phyloP scores from a whole-genome alignment of 495 filamentous ascomycete species.

The Ascodesmis nigricans region DNA sequence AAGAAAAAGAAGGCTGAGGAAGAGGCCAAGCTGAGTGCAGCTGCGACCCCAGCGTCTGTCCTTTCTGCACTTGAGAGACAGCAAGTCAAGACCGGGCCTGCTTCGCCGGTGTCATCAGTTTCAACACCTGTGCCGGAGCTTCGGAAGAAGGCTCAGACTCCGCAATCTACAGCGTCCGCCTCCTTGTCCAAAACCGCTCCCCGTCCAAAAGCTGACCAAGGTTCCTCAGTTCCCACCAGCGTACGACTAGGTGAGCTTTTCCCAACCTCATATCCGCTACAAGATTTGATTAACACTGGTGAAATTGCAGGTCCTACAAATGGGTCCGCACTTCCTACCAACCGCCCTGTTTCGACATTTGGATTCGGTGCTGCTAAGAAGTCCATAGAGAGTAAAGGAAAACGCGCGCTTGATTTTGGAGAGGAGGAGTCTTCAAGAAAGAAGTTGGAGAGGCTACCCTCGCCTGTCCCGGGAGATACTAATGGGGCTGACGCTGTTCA shows the following conservation, averaged over 20 bases:
- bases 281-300: slow-evolving; percentile 5
- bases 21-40: slow-evolving; percentile 52
- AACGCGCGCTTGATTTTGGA: slow-evolving; percentile 58
- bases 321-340: slow-evolving; percentile 33
- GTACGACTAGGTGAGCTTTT: slow-evolving; percentile 26
- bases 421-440: slow-evolving; percentile 71
- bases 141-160: slow-evolving; percentile 40
- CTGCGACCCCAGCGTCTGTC: slow-evolving; percentile 35
- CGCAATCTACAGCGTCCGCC: slow-evolving; percentile 31
- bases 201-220: slow-evolving; percentile 32
- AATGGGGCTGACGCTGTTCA: slow-evolving; percentile 35
- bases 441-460: slow-evolving; percentile 71
- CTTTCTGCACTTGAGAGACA: slow-evolving; percentile 32
- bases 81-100: slow-evolving; percentile 22
- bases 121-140: slow-evolving; percentile 28
- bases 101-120: slow-evolving; percentile 33
- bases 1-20: slow-evolving; percentile 69
- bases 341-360: slow-evolving; percentile 51
- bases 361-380: slow-evolving; percentile 47
- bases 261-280: too few species aligned
- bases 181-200: slow-evolving; percentile 25
- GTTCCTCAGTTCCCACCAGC: slow-evolving; percentile 28
- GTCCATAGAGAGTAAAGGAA: slow-evolving; percentile 47
- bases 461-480: slow-evolving; percentile 37
- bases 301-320: slow-evolving; percentile 15